Conservation (phyloP, 805 yeast species). For the Sugiyamaella marilandica region DNA sequence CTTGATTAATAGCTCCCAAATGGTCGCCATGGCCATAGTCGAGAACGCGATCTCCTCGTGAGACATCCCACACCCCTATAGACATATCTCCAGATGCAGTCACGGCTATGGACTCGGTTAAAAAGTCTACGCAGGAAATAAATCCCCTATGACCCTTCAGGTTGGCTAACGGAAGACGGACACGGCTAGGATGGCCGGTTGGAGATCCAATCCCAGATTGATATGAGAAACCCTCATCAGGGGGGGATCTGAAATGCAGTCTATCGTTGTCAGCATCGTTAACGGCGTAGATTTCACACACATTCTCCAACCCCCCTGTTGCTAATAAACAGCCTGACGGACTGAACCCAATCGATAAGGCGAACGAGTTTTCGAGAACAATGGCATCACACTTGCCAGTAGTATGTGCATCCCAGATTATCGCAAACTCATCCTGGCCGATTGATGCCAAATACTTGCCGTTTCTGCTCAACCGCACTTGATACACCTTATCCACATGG, state of each 20-base stretch:
- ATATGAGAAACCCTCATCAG: not conserved
- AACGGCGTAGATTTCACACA: slow-evolving; percentile 58
- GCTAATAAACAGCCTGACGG: slow-evolving; percentile 66
- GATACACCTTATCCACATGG: slow-evolving; percentile 69
- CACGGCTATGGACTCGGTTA: slow-evolving; percentile 50
- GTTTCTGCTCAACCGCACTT: slow-evolving; percentile 63
- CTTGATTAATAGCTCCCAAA: slow-evolving; percentile 45
- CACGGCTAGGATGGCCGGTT: not conserved
- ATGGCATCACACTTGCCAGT: slow-evolving; percentile 70
- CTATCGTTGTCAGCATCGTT: slow-evolving; percentile 14
- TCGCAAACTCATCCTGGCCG: slow-evolving; percentile 80
- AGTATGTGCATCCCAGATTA: slow-evolving; percentile 75
- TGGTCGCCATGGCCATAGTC: slow-evolving; percentile 34
- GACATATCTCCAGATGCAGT: slow-evolving; percentile 84
- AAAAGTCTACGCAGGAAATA: slow-evolving; percentile 66
- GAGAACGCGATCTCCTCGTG: slow-evolving; percentile 44
- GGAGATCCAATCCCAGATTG: not conserved
- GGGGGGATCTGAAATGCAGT: not conserved
- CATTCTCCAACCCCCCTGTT: slow-evolving; percentile 77
- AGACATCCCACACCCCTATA: slow-evolving; percentile 73
- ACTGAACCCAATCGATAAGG: slow-evolving; percentile 66
- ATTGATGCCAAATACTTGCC: slow-evolving; percentile 61
- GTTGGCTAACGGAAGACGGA: slow-evolving; percentile 37
- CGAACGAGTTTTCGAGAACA: slow-evolving; percentile 73
- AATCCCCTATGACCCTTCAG: slow-evolving; percentile 82